phyloP scores from a whole-genome alignment of 2,329 filamentous ascomycete genomes.

The Penicillium janthinellum region DNA sequence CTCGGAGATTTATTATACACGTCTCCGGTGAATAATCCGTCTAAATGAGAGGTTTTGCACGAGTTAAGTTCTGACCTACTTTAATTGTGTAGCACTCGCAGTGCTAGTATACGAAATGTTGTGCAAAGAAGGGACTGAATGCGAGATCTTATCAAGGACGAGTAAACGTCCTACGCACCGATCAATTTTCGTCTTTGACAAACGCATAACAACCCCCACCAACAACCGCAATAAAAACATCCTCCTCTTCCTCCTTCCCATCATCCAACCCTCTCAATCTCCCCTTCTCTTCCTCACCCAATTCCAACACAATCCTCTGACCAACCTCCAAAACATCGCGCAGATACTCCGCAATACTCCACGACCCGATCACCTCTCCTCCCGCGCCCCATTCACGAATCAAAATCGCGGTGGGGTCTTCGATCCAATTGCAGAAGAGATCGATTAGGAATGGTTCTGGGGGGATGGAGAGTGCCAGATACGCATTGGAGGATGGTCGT shows the following conservation, averaged over 20 bases:
- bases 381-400: not conserved
- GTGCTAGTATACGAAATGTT: too few relatives aligned
- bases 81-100: too few relatives aligned
- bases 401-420: not conserved
- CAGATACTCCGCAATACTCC: not conserved
- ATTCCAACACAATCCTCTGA: not conserved
- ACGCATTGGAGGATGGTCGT: not conserved
- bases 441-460: not conserved
- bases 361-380: not conserved
- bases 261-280: not conserved
- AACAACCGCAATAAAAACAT: slow-evolving; percentile 1
- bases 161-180: too few relatives aligned
- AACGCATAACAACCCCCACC: not conserved
- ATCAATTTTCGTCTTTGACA: not conserved
- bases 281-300: not conserved
- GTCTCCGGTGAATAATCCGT: too few relatives aligned
- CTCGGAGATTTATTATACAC: too few relatives aligned
- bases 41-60: too few relatives aligned
- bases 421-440: not conserved
- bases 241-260: not conserved
- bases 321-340: not conserved
- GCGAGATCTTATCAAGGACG: too few relatives aligned
- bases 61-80: too few relatives aligned
- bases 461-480: not conserved
- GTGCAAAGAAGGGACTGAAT: too few relatives aligned